These are phyloP conservation scores for Pterocarpus macrocarpus DNA, from an alignment of 306 rosid genomes.

Conservation along the genomic window DNA sequence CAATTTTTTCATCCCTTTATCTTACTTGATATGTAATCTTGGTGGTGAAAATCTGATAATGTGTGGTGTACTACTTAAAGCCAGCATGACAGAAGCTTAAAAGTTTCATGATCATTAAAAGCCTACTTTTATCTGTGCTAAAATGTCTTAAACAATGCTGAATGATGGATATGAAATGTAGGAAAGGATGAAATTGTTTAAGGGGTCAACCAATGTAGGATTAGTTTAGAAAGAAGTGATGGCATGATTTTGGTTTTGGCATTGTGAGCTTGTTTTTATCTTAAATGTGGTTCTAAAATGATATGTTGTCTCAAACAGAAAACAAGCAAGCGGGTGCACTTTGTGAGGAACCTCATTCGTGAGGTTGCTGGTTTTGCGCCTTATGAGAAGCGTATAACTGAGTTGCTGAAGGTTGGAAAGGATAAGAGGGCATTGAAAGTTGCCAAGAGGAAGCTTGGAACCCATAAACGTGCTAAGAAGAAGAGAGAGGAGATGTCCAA, in stretches of 20 bases:
- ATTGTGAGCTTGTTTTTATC: not conserved
- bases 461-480: conserved; percentile 91
- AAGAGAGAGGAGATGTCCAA: conserved; percentile 96
- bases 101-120: not conserved
- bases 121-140: no score
- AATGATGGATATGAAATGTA: not conserved
- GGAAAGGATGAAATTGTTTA: not conserved
- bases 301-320: conserved; percentile 55
- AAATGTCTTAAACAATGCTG: not conserved
- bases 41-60: not conserved
- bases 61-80: not conserved
- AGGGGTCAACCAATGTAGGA: not conserved
- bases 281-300: not conserved
- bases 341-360: conserved; percentile 77
- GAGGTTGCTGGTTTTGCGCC: conserved; percentile 97
- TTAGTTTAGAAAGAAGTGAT: not conserved
- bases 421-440: conserved; percentile 91
- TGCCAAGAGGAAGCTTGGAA: conserved; percentile 89
- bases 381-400: conserved; percentile 90
- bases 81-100: not conserved
- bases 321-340: conserved; percentile 84
- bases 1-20: not conserved
- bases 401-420: conserved; percentile 95
- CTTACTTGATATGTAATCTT: not conserved
- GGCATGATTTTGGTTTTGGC: not conserved